Percentiles rank a stretch among this genome's conserved stretches.
Evolutionary conservation across 2,329 filamentous ascomycete genomes (phyloP).

Genomic region (Colletotrichum sp.): DNA sequence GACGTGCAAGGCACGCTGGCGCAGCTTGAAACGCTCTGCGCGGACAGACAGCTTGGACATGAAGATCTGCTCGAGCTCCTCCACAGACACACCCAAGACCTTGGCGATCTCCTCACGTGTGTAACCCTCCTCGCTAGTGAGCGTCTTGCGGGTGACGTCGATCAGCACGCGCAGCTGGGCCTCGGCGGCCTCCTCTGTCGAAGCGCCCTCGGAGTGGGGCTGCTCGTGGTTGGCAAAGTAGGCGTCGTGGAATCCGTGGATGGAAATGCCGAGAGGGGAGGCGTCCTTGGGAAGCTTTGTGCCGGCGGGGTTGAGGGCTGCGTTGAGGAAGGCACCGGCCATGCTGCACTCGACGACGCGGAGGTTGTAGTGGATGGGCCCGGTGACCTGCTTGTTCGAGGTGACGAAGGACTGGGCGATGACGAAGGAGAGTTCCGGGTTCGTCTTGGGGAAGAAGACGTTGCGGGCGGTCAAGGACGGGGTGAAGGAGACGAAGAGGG

Average conservation of each 20-base stretch:
- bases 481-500: slow-evolving; percentile 88
- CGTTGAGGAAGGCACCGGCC: slow-evolving; percentile 74
- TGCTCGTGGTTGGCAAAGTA: slow-evolving; percentile 68
- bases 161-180: slow-evolving; percentile 79
- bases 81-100: slow-evolving; percentile 70
- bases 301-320: slow-evolving; percentile 59
- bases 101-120: slow-evolving; percentile 83
- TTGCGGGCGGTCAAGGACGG: slow-evolving; percentile 78
- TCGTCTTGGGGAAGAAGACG: slow-evolving; percentile 80
- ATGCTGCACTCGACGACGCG: slow-evolving; percentile 95
- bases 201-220: slow-evolving; percentile 28
- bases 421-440: slow-evolving; percentile 86
- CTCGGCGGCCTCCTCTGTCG: slow-evolving; percentile 33
- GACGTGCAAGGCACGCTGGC: slow-evolving; percentile 88
- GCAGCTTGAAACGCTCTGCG: slow-evolving; percentile 85
- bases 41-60: slow-evolving; percentile 89
- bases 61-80: slow-evolving; percentile 77
- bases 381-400: slow-evolving; percentile 93
- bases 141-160: slow-evolving; percentile 69
- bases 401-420: slow-evolving; percentile 94
- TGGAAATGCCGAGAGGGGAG: slow-evolving; percentile 80
- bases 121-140: slow-evolving; percentile 83
- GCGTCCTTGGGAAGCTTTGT: slow-evolving; percentile 76
- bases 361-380: slow-evolving; percentile 93
- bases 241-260: slow-evolving; percentile 85